Percentiles rank a stretch among this genome's conserved stretches.
These are phyloP conservation scores for Kalmanozyma brasiliensis DNA, from an alignment of 1,284 basidiomycete species.

Conservation along the genomic window DNA sequence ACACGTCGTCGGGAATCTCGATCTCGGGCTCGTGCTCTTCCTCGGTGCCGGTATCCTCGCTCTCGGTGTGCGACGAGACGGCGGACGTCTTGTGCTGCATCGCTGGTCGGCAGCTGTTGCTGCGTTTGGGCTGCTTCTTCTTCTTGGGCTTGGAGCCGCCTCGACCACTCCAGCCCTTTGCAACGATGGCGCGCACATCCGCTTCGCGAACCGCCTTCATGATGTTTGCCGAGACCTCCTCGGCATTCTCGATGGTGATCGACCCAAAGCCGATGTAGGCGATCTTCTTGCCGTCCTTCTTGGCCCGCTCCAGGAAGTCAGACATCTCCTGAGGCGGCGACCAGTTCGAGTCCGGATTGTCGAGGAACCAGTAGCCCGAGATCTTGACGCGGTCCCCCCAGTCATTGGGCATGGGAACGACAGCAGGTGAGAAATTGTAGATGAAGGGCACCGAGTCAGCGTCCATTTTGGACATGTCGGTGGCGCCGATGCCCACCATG, in stretches of 20 bases:
- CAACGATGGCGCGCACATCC: conserved; percentile 62
- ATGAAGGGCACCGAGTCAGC: conserved; percentile 55
- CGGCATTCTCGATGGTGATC: conserved; percentile 68
- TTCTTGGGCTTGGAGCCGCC: conserved; percentile 38
- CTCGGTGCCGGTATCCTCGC: conserved; percentile 28
- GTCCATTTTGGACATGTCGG: conserved; percentile 48
- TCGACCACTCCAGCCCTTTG: conserved; percentile 64
- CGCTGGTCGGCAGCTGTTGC: background rate
- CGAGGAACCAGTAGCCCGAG: conserved; percentile 63
- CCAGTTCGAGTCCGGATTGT: conserved; percentile 72
- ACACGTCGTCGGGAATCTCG: conserved; percentile 64
- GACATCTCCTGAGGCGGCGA: conserved; percentile 72
- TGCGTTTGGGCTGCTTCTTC: conserved; percentile 21
- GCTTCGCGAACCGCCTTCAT: conserved; percentile 54
- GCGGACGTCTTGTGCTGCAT: conserved; percentile 4
- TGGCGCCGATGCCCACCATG: conserved; percentile 53
- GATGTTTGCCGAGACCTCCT: conserved; percentile 65
- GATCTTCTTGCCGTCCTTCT: conserved; percentile 72
- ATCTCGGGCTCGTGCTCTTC: conserved; percentile 56
- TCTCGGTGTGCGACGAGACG: conserved; percentile 13
- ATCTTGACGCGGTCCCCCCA: conserved; percentile 58
- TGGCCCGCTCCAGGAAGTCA: conserved; percentile 74
- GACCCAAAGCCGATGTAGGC: conserved; percentile 64
- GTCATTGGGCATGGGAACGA: conserved; percentile 60
- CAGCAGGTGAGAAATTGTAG: conserved; percentile 63